Conservation (phyloP, 805 yeast genomes). For the Saccharomyces kudriavzevii region DNA sequence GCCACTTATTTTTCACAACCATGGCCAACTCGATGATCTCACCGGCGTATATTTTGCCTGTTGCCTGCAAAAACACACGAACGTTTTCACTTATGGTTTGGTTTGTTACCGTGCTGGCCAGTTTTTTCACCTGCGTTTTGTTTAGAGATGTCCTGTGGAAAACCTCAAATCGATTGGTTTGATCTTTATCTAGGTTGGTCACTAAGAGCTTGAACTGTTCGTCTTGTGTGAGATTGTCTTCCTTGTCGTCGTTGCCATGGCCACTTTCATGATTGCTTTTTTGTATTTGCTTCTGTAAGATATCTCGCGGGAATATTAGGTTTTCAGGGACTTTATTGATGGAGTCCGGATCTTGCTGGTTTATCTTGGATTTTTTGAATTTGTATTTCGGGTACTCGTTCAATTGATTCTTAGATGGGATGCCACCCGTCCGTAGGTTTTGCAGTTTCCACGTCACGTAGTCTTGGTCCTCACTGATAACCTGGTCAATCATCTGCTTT, state of each 20-base stretch:
- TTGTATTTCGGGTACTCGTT: neutral
- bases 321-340: slow-evolving; percentile 23
- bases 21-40: slow-evolving; percentile 79
- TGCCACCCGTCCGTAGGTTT: slow-evolving; percentile 27
- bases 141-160: slow-evolving; percentile 71
- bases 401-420: slow-evolving; percentile 1
- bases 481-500: slow-evolving; percentile 29
- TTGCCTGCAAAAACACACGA: slow-evolving; percentile 74
- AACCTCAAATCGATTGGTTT: slow-evolving; percentile 79
- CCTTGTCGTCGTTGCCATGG: neutral
- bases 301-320: slow-evolving; percentile 22
- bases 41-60: slow-evolving; percentile 83
- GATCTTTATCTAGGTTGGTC: slow-evolving; percentile 69
- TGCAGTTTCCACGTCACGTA: slow-evolving; percentile 28
- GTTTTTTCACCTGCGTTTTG: slow-evolving; percentile 67
- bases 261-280: neutral
- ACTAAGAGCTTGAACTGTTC: slow-evolving; percentile 57
- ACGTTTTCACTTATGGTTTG: slow-evolving; percentile 75
- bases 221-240: slow-evolving; percentile 34
- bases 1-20: slow-evolving; percentile 53
- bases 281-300: slow-evolving; percentile 6
- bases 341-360: slow-evolving; percentile 2
- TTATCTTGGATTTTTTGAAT: neutral
- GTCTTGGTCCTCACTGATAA: slow-evolving; percentile 29
- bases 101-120: slow-evolving; percentile 70